Evolutionary conservation across 2,329 filamentous ascomycete genomes (phyloP).

Genomic region (Fusarium acutatum): DNA sequence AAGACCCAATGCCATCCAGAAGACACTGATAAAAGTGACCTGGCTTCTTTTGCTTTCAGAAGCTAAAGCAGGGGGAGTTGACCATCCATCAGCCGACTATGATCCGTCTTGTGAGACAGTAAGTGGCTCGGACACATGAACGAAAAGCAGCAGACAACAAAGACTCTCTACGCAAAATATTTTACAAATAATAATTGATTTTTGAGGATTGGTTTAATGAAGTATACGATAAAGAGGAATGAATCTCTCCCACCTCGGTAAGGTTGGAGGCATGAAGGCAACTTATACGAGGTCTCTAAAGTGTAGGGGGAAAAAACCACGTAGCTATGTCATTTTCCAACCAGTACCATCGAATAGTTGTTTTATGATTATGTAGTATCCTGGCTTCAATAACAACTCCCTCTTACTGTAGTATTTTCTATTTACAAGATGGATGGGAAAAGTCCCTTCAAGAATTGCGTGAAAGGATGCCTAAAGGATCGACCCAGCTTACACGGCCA

Average conservation of each 20-base stretch:
- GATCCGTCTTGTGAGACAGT: conserved; percentile 9
- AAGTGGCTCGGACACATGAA: neutral
- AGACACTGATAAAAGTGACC: conserved; percentile 8
- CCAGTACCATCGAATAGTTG: neutral
- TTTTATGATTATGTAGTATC: neutral
- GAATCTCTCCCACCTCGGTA: neutral
- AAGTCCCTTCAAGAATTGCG: neutral
- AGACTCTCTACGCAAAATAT: too few relatives aligned
- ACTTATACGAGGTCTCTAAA: neutral
- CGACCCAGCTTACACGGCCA: neutral
- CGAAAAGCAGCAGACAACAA: neutral
- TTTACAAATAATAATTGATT: neutral
- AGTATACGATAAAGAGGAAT: neutral
- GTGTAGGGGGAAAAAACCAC: neutral
- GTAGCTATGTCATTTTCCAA: neutral
- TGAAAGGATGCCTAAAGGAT: conserved; percentile 11
- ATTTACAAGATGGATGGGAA: neutral
- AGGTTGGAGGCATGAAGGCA: neutral
- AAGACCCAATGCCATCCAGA: neutral
- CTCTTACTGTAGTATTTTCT: neutral
- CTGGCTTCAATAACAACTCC: neutral
- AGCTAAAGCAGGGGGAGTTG: conserved; percentile 21
- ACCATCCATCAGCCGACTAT: conserved; percentile 19
- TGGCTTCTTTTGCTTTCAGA: conserved; percentile 5
- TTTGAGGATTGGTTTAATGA: neutral